A percentile compares a stretch with the other conserved stretches of the same genome.
Conservation (phyloP, 2,329 filamentous ascomycete genomes). For the Sporothrix euskadiensis region DNA sequence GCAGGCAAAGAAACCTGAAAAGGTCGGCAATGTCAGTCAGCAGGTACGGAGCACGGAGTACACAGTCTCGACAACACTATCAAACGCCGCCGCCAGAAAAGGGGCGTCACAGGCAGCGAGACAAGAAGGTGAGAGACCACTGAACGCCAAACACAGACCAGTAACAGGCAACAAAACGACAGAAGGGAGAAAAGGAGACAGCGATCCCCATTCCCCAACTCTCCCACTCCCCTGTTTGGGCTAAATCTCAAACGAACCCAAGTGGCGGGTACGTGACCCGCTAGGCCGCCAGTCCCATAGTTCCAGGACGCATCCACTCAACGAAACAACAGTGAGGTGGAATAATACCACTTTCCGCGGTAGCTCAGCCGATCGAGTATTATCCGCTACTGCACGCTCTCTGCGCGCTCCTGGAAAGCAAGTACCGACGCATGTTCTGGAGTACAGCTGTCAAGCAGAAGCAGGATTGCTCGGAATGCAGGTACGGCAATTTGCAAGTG, state of each 20-base stretch:
- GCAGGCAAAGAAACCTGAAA: conserved; percentile 7
- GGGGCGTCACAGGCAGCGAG: not conserved
- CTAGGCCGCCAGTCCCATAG: conserved; percentile 20
- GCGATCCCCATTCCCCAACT: conserved; percentile 29
- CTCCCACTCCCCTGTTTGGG: conserved; percentile 24
- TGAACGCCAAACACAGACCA: conserved; percentile 7
- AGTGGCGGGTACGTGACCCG: conserved; percentile 29
- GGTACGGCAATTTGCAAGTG: not conserved
- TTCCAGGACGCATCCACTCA: conserved; percentile 9
- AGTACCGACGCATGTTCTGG: conserved; percentile 16
- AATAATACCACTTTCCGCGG: conserved; percentile 12
- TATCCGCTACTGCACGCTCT: conserved; percentile 26
- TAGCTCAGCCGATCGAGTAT: conserved; percentile 20
- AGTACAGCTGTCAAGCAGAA: conserved; percentile 11
- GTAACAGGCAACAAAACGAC: conserved; percentile 6
- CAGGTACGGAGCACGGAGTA: too few species aligned
- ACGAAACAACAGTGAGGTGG: not conserved
- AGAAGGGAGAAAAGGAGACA: conserved; percentile 20
- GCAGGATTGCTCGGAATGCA: conserved; percentile 5
- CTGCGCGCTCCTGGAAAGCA: conserved; percentile 5
- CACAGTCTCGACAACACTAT: not conserved
- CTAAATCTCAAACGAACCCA: conserved; percentile 29
- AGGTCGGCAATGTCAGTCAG: too few species aligned
- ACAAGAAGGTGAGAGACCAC: not conserved
- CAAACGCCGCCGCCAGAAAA: not conserved